Base-by-base conservation (phyloP, 805 yeast genomes). In the Candida quercuum region DNA sequence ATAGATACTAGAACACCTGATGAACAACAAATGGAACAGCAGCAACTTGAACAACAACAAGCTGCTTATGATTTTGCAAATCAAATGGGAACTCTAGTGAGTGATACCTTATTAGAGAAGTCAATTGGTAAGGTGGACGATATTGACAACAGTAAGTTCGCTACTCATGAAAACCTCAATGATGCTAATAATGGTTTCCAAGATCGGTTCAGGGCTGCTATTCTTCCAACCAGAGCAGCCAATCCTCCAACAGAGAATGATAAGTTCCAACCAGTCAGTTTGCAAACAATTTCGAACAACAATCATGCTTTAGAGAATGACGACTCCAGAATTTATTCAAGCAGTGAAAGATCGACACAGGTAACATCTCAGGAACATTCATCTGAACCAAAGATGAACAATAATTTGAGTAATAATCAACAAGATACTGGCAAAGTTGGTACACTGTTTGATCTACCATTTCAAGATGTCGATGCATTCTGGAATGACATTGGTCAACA, bases 401-500 rank as follows among this genome's bases (percentile, higher is more conserved):
- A n/a, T 15, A 14, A 20, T n/a, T 18, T 7, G 18, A 26, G 17
- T 21, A 28, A 35, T n/a, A 28, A 35, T 4, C 16, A 23, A 3
- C 14, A 14, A 23, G 28, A 20, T 21, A 30, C 29, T 14, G 35
- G 31, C 11, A 18, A 34, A 21, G 18, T 23, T 7, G 28, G 39
- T 11, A 44, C 47, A 15, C 49, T 51, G 9, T 38, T 44, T 32
- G 55, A 47, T 33, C 24, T 49, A 24, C 36, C 41, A 17, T 38
- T 47, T 28, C 33, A 40, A 28, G 56, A 46, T 14, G 33, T 44
- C 24, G 55, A 51, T 24, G 37, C 41, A 4, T 49, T 54, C 38
- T 54, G 59, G 59, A 40, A 36, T 25, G 57, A 48, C 36, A 49
- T 54, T 39, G 57, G 56, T 1, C 55, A 48, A 26, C 51, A 48